Conservation (phyloP, 2,329 filamentous ascomycete genomes). For the Fusarium mundagurra region DNA sequence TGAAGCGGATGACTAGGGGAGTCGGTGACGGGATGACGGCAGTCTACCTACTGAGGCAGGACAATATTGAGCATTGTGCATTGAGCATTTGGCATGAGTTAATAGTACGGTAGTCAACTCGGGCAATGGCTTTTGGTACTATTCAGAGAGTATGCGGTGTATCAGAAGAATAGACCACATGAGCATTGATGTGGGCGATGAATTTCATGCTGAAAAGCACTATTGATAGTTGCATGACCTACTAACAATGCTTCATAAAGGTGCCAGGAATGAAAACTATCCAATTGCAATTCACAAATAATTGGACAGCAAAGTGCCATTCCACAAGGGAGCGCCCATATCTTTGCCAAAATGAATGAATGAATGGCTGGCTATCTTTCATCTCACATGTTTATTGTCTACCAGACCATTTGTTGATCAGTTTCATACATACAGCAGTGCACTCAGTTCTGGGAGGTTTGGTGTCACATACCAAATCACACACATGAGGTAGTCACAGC, state of each 20-base stretch:
- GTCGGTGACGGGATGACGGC: conserved; percentile 35
- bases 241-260: not conserved
- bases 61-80: not conserved
- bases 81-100: not conserved
- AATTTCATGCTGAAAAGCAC: not conserved
- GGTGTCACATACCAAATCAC: not conserved
- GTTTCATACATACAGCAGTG: not conserved
- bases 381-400: not conserved
- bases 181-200: not conserved
- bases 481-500: not conserved
- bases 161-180: not conserved
- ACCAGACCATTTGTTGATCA: not conserved
- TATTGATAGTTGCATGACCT: not conserved
- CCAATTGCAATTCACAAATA: conserved; percentile 7
- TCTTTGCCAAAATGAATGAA: conserved; percentile 9
- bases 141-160: not conserved
- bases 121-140: not conserved
- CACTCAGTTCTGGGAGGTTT: not conserved
- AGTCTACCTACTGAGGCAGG: not conserved
- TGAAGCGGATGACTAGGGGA: conserved; percentile 20
- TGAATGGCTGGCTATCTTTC: not conserved
- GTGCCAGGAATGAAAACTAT: conserved; percentile 1
- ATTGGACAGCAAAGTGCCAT: conserved; percentile 27
- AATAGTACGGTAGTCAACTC: not conserved
- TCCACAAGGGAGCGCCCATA: not conserved